Base-by-base conservation (phyloP, 345 rosid genomes). In the Populus nigra region DNA sequence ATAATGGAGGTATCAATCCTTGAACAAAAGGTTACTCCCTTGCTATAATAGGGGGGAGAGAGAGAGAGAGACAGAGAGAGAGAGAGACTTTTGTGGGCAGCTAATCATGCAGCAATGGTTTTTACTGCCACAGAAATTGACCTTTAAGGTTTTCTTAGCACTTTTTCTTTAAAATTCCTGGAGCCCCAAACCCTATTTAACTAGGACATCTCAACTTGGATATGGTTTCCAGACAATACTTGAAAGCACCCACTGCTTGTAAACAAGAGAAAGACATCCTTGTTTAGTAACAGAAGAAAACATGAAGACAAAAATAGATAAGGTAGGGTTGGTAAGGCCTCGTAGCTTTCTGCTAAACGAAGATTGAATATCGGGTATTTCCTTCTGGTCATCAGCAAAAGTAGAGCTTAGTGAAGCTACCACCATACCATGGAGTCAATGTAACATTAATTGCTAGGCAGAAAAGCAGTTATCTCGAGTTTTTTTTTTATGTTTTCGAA, bases 171-270 rank as follows among this genome's bases (percentile, higher is more conserved):
- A 29, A 12, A 29, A 36, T 67, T 70, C 79, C 82, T 86, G 84
- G 89, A 88, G 91, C 91, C 89, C 86, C 88, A 39, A 85, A 86
- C 88, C 86, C 84, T 79, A 77, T 18, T 10, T 25, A 22, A 0
- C 68, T 72, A 47, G 76, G 80, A 43, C 18, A 15, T 55, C 11
- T 47, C 76, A 69, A 18, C 72, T 66, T 79, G 41, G 83, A 77
- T 9, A 39, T 41, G 45, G 45, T 41, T 18, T 71, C 35, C 38
- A 69, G 16, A 36, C 74, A 49, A 8, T 18, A 36, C 22, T 41
- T 10, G 55, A 0, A 17, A 38, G 6, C 63, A 1, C 27, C 63
- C 63, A 27, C n/a, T 9, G 29, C 15, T 4, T 57, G 63, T 22
- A 7, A 57, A 38, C 7, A 55, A 36, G 10, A 49, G 11, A 47